Percentiles rank a stretch among this genome's conserved stretches.
phyloP scores from a whole-genome alignment of 2,329 filamentous ascomycete genomes.

The Cordyceps javanica region DNA sequence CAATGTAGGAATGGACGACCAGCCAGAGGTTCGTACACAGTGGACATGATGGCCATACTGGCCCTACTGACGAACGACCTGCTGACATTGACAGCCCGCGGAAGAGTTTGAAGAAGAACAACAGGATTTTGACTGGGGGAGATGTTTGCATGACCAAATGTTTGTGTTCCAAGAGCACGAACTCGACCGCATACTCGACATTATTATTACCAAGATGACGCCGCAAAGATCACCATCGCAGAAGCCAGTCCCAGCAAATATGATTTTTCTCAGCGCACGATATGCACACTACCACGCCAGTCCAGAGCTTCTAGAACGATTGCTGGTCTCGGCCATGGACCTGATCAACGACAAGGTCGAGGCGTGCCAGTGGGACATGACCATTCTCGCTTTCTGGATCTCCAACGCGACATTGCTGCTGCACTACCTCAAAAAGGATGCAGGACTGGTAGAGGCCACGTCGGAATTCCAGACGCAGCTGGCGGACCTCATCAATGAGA shows the following conservation, averaged over 20 bases:
- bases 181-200: constrained; percentile 83
- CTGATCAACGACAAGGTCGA: constrained; percentile 98
- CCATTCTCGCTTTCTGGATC: constrained; percentile 96
- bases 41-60: too few relatives aligned
- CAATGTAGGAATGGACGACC: constrained; percentile 92
- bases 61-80: neutral
- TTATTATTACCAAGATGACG: constrained; percentile 97
- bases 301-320: constrained; percentile 70
- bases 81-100: constrained; percentile 42
- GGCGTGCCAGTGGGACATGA: constrained; percentile 97
- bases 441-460: constrained; percentile 72
- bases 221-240: constrained; percentile 93
- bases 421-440: constrained; percentile 94
- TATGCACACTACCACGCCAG: constrained; percentile 97
- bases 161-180: constrained; percentile 98
- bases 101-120: constrained; percentile 84
- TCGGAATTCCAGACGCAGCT: constrained; percentile 88
- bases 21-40: constrained; percentile 65
- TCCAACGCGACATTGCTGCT: constrained; percentile 93
- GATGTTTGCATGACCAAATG: constrained; percentile 96
- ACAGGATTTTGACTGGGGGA: constrained; percentile 93
- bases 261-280: constrained; percentile 89
- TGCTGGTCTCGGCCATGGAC: constrained; percentile 83
- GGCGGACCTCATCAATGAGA: constrained; percentile 93
- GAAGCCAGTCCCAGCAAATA: constrained; percentile 94